Conservation (phyloP, 148 eudicot species). For the Diospyros kaki region DNA sequence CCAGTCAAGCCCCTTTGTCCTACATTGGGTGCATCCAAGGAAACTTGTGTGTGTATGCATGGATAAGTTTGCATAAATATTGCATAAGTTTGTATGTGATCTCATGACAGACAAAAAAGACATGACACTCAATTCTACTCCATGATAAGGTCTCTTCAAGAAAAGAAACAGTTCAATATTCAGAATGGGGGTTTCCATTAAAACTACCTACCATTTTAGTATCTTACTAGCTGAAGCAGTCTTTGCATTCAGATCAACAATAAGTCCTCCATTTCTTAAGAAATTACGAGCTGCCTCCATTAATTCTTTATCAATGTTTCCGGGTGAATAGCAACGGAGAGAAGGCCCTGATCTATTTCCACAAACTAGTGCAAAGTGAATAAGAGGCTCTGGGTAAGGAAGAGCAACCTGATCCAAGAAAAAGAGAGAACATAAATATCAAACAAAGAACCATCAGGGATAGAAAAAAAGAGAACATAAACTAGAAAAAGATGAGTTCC, state of each 20-base stretch:
- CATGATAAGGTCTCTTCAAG: neutral
- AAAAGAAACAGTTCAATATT: neutral
- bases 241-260: slow-evolving; percentile 34
- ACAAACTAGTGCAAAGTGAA: slow-evolving; percentile 47
- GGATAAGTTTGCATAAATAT: neutral
- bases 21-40: too few species aligned
- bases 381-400: slow-evolving; percentile 47
- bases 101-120: too few species aligned
- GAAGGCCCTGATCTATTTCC: slow-evolving; percentile 51
- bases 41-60: neutral
- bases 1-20: too few species aligned
- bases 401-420: slow-evolving; percentile 42
- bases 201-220: slow-evolving; percentile 39
- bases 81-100: too few species aligned
- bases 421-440: neutral
- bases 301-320: slow-evolving; percentile 42
- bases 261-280: slow-evolving; percentile 36
- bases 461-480: neutral
- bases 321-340: slow-evolving; percentile 49
- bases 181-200: neutral
- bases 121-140: too few species aligned
- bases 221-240: slow-evolving; percentile 35
- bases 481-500: neutral
- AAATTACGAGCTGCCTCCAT: slow-evolving; percentile 42
- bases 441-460: too few species aligned